Evolutionary conservation across 257 asterid species (phyloP).

Genomic region (Ehretia macrophylla): DNA sequence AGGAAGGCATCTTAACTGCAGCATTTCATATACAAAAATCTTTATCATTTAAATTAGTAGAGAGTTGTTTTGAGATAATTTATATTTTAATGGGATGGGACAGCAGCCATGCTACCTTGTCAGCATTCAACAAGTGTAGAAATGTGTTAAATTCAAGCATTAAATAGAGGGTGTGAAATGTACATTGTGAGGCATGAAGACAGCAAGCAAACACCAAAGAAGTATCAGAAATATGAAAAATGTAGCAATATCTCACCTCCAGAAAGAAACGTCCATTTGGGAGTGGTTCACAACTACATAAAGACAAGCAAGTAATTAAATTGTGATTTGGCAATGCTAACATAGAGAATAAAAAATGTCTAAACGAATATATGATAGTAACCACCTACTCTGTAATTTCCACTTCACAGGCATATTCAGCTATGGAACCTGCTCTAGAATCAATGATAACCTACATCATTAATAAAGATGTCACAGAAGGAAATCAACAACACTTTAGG

Average conservation of each 20-base stretch:
- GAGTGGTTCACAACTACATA: constrained; percentile 95
- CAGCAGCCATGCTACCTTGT: too few relatives aligned
- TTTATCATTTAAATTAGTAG: too few relatives aligned
- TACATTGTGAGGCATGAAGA: too few relatives aligned
- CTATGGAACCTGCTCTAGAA: constrained; percentile 65
- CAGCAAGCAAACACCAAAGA: too few relatives aligned
- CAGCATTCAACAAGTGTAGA: too few relatives aligned
- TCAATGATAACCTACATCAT: constrained; percentile 60
- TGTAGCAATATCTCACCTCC: constrained; percentile 52
- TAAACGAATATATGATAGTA: neutral
- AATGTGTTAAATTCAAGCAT: too few relatives aligned
- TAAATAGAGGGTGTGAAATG: too few relatives aligned
- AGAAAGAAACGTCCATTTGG: constrained; percentile 97
- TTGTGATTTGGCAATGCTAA: too few relatives aligned
- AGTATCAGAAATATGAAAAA: neutral
- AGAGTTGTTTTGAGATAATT: too few relatives aligned
- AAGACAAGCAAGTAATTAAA: constrained; percentile 19
- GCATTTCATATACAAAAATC: too few relatives aligned
- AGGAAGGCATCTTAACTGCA: too few relatives aligned
- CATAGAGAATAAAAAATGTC: neutral
- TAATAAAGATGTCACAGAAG: neutral
- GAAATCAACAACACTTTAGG: neutral
- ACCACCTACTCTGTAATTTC: constrained; percentile 86
- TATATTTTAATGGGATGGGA: too few relatives aligned
- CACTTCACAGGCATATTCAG: constrained; percentile 96